Evolutionary conservation across 2,329 filamentous ascomycete species (phyloP), one percentile per base, ranked within the genome.

Genomic region (Drechslerella dactyloides): DNA sequence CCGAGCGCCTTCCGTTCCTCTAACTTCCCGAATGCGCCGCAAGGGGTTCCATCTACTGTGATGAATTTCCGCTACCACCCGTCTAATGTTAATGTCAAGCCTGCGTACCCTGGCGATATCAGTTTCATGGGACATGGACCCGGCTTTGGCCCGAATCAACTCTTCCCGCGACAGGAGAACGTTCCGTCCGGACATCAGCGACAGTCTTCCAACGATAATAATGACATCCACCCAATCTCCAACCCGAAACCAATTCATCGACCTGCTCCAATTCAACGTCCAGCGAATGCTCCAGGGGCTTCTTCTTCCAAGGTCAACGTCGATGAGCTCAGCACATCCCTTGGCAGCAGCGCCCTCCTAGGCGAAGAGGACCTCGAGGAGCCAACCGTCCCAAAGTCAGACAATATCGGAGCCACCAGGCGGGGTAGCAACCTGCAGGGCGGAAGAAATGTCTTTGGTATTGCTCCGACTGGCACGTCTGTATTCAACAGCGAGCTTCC

Each of bases 331-430:
- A 89, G 87, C 73, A 86, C 89, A 72, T 92, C 94, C 76, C 84
- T 99, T 24, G 94, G 94, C 11, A 97, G 93, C 79, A 93, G 91
- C 76, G 94, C 93, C 11, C 83, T 99, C 11, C 83, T 97, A 46
- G 87, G 88, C 73, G 87, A 89, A 52, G 89, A 89, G 73, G 92
- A 96, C 77, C 87, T 79, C 76, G 90, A 83, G 80, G 89, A 82
- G 78, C 85, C 80, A 73, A 81, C 75, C 77, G 79, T 68, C 79
- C 50, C 55, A 59, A 76, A 77, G 65, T 57, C 62, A 76, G 80
- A 76, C 75, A 75, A 74, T 64, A 73, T 74, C 48, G 75, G 74
- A 10, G 79, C 82, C 44, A 79, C 80, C 46, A 80, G 83, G 48
- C 81, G 82, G 63, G 80, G 83, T 58, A 85, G 83, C 53, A 84